A percentile compares a stretch with the other conserved stretches of the same genome.
phyloP scores from a whole-genome alignment of 768 basidiomycete species.

The Lepiota brunneoincarnata region DNA sequence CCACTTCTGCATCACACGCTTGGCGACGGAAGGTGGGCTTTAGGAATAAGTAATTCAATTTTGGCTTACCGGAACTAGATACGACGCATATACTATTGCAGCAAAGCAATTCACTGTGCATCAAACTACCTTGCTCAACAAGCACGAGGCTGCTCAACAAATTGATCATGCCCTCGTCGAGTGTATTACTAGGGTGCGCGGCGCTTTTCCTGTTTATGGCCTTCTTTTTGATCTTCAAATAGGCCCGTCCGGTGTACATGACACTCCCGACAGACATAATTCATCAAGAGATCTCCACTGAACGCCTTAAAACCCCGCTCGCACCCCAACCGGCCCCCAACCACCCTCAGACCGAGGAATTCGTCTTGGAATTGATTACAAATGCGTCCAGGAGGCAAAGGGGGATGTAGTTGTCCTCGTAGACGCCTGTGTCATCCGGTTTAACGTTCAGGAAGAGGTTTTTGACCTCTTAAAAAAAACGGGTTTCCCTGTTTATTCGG shows the following conservation, averaged over 20 bases:
- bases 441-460: conserved; percentile 61
- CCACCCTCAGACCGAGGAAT: conserved; percentile 56
- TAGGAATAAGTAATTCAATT: neutral
- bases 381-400: conserved; percentile 59
- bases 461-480: conserved; percentile 62
- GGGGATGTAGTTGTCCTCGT: conserved; percentile 74
- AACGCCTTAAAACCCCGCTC: conserved; percentile 60
- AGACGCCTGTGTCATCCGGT: conserved; percentile 79
- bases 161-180: conserved; percentile 79
- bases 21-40: conserved; percentile 66
- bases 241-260: conserved; percentile 88
- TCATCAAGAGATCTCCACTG: conserved; percentile 60
- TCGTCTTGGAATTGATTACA: conserved; percentile 73
- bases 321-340: conserved; percentile 47
- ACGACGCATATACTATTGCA: conserved; percentile 76
- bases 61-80: conserved; percentile 49
- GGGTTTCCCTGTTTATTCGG: conserved; percentile 68
- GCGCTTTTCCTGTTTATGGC: neutral
- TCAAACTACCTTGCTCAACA: conserved; percentile 57
- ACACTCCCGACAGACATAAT: conserved; percentile 85
- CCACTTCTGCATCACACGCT: conserved; percentile 86
- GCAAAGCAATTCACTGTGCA: conserved; percentile 72
- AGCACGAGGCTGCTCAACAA: conserved; percentile 54
- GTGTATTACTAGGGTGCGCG: conserved; percentile 53
- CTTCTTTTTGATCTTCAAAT: neutral